Conservation (phyloP, 1,284 basidiomycete species). For the Hymenochaete sp. region DNA sequence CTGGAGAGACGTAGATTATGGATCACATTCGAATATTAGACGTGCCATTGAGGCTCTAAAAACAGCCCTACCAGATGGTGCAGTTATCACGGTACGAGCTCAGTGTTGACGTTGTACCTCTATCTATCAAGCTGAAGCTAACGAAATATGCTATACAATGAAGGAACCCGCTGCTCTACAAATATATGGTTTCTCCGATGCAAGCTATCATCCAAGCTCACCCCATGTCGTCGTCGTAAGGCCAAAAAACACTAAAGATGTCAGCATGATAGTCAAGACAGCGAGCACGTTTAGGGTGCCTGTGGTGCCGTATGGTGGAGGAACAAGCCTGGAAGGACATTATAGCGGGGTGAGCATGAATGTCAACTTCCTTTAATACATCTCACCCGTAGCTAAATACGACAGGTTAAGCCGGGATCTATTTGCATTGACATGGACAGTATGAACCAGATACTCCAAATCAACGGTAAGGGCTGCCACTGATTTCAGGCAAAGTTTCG, state of each 20-base stretch:
- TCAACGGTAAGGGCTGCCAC: constrained; percentile 30
- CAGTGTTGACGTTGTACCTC: not conserved
- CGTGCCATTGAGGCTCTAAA: constrained; percentile 49
- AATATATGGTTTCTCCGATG: constrained; percentile 55
- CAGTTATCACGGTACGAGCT: constrained; percentile 33
- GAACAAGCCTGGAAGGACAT: constrained; percentile 52
- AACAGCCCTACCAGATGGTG: constrained; percentile 35
- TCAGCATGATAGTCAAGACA: constrained; percentile 48
- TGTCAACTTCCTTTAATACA: constrained; percentile 1
- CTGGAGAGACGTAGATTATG: constrained; percentile 28
- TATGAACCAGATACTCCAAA: constrained; percentile 55
- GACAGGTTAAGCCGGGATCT: constrained; percentile 38
- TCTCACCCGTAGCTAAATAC: not conserved
- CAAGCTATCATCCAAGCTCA: constrained; percentile 58
- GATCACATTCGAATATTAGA: constrained; percentile 37
- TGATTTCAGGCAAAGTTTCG: not conserved
- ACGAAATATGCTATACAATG: not conserved
- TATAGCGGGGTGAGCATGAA: constrained; percentile 46
- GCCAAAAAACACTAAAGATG: constrained; percentile 43
- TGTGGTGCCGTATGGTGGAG: constrained; percentile 51
- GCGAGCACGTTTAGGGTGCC: constrained; percentile 48
- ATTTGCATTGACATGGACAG: constrained; percentile 65
- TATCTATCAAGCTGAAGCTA: not conserved
- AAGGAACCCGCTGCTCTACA: constrained; percentile 38
- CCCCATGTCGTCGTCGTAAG: constrained; percentile 57